Evolutionary conservation across 306 rosid genomes (phyloP).

Genomic region (Argentina anserina): DNA sequence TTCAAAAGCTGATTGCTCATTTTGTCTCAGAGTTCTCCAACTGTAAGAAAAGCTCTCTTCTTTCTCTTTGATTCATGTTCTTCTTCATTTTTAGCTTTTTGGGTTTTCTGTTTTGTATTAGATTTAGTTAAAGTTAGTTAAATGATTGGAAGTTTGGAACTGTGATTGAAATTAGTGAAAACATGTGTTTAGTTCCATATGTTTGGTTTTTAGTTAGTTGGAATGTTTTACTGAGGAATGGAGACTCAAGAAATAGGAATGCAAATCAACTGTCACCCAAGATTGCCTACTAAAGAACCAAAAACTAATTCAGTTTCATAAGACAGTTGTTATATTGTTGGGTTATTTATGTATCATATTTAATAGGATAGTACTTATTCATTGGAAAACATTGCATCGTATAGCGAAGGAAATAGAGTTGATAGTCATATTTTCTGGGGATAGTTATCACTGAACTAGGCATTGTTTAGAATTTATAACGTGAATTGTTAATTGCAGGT

Average conservation of each 20-base stretch:
- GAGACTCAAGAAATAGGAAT: not conserved
- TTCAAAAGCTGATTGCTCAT: not conserved
- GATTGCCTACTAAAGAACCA: not conserved
- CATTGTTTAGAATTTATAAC: not conserved
- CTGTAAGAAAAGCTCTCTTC: conserved; percentile 1
- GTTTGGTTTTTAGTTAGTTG: not conserved
- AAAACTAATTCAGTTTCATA: not conserved
- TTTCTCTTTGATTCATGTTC: not conserved
- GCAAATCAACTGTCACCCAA: not conserved
- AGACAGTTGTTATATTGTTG: not conserved
- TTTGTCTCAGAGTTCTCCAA: not conserved
- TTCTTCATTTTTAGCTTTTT: not conserved
- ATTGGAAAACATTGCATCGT: not conserved
- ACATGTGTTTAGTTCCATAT: not conserved
- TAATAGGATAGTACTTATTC: not conserved
- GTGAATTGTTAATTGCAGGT: conserved; percentile 13
- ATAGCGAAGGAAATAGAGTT: not conserved
- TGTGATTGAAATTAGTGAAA: not conserved
- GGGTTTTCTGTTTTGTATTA: not conserved
- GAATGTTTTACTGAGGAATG: not conserved
- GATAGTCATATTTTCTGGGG: not conserved
- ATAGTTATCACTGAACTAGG: not conserved
- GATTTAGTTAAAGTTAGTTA: not conserved
- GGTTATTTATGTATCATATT: not conserved
- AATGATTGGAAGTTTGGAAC: not conserved